A percentile compares a stretch with the other conserved stretches of the same genome.
Evolutionary conservation across 257 asterid species (phyloP).

Genomic region (Hygrophila difformis): DNA sequence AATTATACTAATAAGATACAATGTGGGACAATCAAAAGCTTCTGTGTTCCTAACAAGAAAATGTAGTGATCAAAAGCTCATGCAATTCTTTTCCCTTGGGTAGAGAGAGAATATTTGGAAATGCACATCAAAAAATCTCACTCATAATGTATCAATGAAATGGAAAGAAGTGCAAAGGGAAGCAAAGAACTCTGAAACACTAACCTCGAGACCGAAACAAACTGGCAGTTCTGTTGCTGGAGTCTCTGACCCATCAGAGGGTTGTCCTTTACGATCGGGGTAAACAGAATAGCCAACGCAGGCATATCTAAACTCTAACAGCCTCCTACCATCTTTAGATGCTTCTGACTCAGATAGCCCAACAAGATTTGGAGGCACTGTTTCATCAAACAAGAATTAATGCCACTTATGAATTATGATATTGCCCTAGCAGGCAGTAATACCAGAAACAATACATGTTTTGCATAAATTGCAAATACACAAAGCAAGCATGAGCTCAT

Average conservation of each 20-base stretch:
- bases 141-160: slow-evolving; percentile 8
- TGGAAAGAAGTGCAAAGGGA: slow-evolving; percentile 5
- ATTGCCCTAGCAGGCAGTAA: not conserved
- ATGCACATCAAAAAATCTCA: not conserved
- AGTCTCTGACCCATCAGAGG: slow-evolving; percentile 31
- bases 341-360: slow-evolving; percentile 69
- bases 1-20: not conserved
- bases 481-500: slow-evolving; percentile 9
- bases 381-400: slow-evolving; percentile 26
- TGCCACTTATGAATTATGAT: not conserved
- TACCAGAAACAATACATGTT: not conserved
- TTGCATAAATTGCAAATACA: not conserved
- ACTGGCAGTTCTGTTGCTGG: slow-evolving; percentile 63
- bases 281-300: slow-evolving; percentile 85
- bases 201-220: slow-evolving; percentile 88
- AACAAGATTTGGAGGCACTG: slow-evolving; percentile 57
- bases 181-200: slow-evolving; percentile 14
- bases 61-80: too few species aligned
- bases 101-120: not conserved
- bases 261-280: slow-evolving; percentile 36
- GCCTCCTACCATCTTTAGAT: slow-evolving; percentile 63
- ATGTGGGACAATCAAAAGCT: slow-evolving; percentile 2
- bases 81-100: slow-evolving; percentile 1
- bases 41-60: too few species aligned
- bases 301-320: slow-evolving; percentile 66